Conservation (phyloP, 106 monocot species). For the Hemerocallis citrina region DNA sequence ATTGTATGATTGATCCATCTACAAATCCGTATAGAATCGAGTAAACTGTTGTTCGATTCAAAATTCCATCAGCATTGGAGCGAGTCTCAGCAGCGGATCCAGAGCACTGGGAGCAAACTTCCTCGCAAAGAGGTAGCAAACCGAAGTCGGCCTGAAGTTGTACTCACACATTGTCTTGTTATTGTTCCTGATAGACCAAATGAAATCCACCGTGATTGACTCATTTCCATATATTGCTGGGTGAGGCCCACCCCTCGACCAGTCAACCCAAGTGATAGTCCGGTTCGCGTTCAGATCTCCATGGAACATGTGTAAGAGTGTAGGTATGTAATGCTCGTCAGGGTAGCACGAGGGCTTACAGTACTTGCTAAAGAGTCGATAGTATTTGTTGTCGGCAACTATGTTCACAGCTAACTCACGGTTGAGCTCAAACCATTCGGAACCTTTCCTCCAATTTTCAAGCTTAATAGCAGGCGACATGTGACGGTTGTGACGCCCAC, state of each 20-base stretch:
- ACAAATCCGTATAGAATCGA: neutral
- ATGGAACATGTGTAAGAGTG: conserved; percentile 28
- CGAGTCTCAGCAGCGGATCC: conserved; percentile 23
- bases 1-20: neutral
- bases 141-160: conserved; percentile 18
- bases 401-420: conserved; percentile 21
- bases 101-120: conserved; percentile 35
- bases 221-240: conserved; percentile 19
- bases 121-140: conserved; percentile 39
- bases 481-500: conserved; percentile 29
- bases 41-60: too few species aligned
- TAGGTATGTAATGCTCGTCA: conserved; percentile 45
- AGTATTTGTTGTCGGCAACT: conserved; percentile 28
- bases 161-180: conserved; percentile 24
- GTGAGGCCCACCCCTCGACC: conserved; percentile 32
- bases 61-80: conserved; percentile 28
- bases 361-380: conserved; percentile 22
- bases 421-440: conserved; percentile 39
- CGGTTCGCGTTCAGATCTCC: conserved; percentile 25
- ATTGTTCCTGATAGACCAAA: conserved; percentile 17
- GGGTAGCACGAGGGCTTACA: conserved; percentile 42
- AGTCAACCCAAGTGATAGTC: conserved; percentile 40
- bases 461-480: conserved; percentile 28
- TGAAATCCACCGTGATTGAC: conserved; percentile 18
- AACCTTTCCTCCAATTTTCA: conserved; percentile 37